Evolutionary conservation across 75 land plant species (phyloP), one percentile per base, ranked within the genome.

Genomic region (Picea sitchensis): DNA sequence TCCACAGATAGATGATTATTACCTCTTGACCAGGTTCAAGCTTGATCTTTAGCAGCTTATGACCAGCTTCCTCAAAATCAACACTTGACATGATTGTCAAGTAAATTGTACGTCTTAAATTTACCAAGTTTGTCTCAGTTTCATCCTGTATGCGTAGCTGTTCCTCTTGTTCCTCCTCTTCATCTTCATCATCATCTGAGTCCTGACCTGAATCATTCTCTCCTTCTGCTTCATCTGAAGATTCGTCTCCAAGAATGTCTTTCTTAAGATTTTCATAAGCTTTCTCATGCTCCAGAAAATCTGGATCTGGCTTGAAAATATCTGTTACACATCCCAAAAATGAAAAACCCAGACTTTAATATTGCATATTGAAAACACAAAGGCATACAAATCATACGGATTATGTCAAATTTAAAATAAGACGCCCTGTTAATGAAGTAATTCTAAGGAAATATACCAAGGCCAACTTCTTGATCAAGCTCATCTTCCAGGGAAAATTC

Each of bases 1-100:
- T 51, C 12, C 54, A 58, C 82, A 17, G 21, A 60, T 20, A 60
- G 2, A 18, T 20, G 12, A 51, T 60, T 17, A 60, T 36, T 86
- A 95, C 96, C 89, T 95, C 98, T 86, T 96, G 98, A 62, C 98
- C 98, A 79, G 98, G 87, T 79, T 96, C 92, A 41, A 96, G 85
- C 84, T 92, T 96, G 69, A 96, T 96, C 82, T 96, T 94, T 31
- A 96, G 79, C 1, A 96, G 89, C 78, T 95, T 96, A 77, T 96
- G 98, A 3, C 98, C 98, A 69, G 98, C 98, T 84, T 96, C 98
- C 78, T 96, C 98, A 81, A 93, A 96, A 82, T 93, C 94, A 59
- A 93, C 94, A 86, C 98, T 96, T 14, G 98, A 96, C 98, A 96
- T 96, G 64, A 96, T 93, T 56, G 98, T 96, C 41, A 96, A 87